Percentiles rank a stretch among this genome's conserved stretches.
Conservation (phyloP, 148 eudicot genomes). For the Persicaria tinctoria region DNA sequence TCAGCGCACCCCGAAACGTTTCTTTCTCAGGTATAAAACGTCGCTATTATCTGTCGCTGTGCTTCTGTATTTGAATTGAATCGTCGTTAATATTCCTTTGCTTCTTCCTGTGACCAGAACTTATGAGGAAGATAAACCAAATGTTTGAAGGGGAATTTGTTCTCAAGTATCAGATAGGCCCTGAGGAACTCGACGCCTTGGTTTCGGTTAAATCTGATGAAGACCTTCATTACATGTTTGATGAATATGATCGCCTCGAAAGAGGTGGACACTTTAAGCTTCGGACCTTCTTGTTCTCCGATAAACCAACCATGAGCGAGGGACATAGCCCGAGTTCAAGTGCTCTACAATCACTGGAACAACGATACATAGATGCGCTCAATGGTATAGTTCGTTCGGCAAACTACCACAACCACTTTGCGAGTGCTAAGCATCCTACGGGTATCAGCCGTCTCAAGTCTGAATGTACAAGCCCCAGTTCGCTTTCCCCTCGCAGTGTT, state of each 20-base stretch:
- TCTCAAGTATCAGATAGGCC: constrained; percentile 54
- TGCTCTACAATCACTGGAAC: constrained; percentile 24
- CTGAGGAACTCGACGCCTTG: constrained; percentile 61
- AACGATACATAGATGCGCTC: constrained; percentile 48
- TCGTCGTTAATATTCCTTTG: background rate
- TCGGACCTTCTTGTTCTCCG: constrained; percentile 57
- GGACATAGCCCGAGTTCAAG: constrained; percentile 12
- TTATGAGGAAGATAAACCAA: constrained; percentile 48
- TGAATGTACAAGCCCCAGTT: constrained; percentile 40
- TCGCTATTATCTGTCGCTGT: background rate
- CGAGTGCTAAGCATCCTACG: background rate
- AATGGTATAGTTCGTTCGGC: constrained; percentile 37
- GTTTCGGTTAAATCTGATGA: constrained; percentile 70
- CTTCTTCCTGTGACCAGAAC: constrained; percentile 30
- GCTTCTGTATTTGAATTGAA: background rate
- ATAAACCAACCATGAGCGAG: constrained; percentile 25
- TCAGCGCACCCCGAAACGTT: constrained; percentile 40
- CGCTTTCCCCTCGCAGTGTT: constrained; percentile 25
- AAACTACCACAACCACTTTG: background rate
- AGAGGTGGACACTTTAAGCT: constrained; percentile 31
- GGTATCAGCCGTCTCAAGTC: constrained; percentile 18
- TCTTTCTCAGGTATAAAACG: constrained; percentile 29
- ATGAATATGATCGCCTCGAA: constrained; percentile 49
- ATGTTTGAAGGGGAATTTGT: constrained; percentile 44
- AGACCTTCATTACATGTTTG: constrained; percentile 56